A percentile compares a stretch with the other conserved stretches of the same genome.
Evolutionary conservation across 495 filamentous ascomycete genomes (phyloP).

Genomic region (Talaromyces trachyspermus): DNA sequence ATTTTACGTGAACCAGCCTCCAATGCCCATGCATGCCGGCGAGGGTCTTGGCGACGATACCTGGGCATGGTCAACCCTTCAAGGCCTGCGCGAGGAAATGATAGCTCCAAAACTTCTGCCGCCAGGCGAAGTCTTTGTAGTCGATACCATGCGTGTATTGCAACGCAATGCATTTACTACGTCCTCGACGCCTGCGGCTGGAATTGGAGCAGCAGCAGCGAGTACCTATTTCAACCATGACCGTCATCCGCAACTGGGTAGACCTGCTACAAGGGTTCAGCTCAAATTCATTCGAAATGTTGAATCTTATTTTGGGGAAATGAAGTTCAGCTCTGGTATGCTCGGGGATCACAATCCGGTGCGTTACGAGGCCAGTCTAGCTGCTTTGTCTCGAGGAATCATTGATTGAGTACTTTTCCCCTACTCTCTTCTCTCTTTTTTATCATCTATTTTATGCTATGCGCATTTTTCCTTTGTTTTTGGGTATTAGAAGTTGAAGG

Average conservation of each 20-base stretch:
- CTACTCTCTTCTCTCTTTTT: too few species aligned
- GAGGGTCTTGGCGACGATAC: constrained; percentile 54
- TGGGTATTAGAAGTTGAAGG: too few species aligned
- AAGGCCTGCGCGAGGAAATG: constrained; percentile 61
- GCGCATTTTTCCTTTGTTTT: too few species aligned
- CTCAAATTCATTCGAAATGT: constrained; percentile 59
- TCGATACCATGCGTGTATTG: constrained; percentile 56
- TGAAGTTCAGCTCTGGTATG: constrained; percentile 66
- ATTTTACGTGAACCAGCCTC: constrained; percentile 40
- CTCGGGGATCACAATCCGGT: constrained; percentile 71
- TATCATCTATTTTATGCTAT: too few species aligned
- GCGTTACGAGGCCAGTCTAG: constrained; percentile 58
- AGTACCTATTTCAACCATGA: constrained; percentile 16
- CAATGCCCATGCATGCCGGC: constrained; percentile 34
- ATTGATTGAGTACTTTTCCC: too few species aligned
- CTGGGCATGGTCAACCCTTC: constrained; percentile 65
- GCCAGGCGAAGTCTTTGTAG: constrained; percentile 68
- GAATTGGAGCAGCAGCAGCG: too few species aligned
- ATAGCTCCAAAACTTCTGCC: constrained; percentile 61
- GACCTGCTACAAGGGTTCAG: constrained; percentile 58
- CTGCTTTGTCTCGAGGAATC: constrained; percentile 46
- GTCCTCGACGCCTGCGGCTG: too few species aligned
- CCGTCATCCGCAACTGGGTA: constrained; percentile 41
- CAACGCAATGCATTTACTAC: constrained; percentile 53
- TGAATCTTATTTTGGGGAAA: constrained; percentile 59